Evolutionary conservation across 1,139 yeast species (phyloP), one percentile per base, ranked within the genome.

Genomic region (Debaryomyces udenii): DNA sequence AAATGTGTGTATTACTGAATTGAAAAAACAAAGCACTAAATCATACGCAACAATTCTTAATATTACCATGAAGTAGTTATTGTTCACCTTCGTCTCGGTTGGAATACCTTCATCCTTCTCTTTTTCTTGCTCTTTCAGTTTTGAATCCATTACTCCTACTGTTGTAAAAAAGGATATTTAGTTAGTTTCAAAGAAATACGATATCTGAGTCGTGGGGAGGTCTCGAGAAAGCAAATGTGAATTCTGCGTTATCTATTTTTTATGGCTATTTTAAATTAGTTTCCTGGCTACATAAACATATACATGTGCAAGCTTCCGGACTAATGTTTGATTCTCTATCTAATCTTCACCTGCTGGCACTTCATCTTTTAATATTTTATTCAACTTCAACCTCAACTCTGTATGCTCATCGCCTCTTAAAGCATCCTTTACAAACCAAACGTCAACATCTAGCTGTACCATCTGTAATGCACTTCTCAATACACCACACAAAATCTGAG

Each of bases 301-400:
- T 22, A 18, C 11, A 20, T 9, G 22, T 20, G 22, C 7, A 20
- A 20, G 22, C 22, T 20, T 6, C 5, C 7, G 22, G 7, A 6
- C 7, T 20, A 20, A 7, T 20, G 22, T 5, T 7, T 7, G 5
- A 20, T 20, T 20, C 7, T n/a, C 7, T 6, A 11, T 26, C 28
- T 66, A 90, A 53, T 91, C 97, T 62, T 93, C 98, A 15, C 98
- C 98, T 6, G 96, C 96, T 6, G 99, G 99, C 34, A 93, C 86
- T 66, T 93, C 99, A 58, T 93, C 99, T 61, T 87, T 90, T 51
- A 93, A 68, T 4, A 89, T 78, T 55, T 76, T 83, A 40, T 83
- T 70, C 53, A 93, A 70, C 55, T 81, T 82, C 47, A 94, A 79
- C 48, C 84, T 75, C 45, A 93, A 65, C 56, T 91, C 98, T 9